Evolutionary conservation across 2,329 filamentous ascomycete genomes (phyloP).

Genomic region (Decorospora gaudefroyi): DNA sequence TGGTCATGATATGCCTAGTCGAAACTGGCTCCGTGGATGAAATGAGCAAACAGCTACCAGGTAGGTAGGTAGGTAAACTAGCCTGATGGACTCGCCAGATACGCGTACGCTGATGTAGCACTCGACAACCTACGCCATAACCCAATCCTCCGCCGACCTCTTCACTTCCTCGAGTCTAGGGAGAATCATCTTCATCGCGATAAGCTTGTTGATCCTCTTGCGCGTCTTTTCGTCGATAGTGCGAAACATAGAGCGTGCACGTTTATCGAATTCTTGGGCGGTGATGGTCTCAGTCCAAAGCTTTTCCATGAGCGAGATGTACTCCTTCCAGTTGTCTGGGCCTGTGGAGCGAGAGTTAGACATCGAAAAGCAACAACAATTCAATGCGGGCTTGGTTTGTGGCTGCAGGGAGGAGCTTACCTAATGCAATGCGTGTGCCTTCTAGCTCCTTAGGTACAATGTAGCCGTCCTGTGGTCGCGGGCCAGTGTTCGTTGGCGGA

Average conservation of each 20-base stretch:
- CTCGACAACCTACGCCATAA: no score
- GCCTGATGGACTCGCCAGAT: no score
- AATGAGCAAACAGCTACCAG: no score
- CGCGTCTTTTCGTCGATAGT: conserved; percentile 3
- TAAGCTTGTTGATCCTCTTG: conserved; percentile 11
- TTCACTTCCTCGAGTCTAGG: conserved; percentile 9
- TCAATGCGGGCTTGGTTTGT: no score
- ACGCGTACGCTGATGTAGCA: no score
- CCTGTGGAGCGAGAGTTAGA: no score
- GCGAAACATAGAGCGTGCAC: conserved; percentile 13
- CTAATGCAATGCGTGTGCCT: conserved; percentile 17
- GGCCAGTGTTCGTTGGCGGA: not conserved
- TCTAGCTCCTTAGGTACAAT: conserved; percentile 13
- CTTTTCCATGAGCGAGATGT: conserved; percentile 16
- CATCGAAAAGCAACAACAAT: not conserved
- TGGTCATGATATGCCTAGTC: no score
- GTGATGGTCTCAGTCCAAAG: conserved; percentile 7
- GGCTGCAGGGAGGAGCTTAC: no score
- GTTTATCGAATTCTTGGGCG: conserved; percentile 3
- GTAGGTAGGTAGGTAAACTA: no score
- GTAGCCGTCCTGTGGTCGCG: conserved; percentile 11
- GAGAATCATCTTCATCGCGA: conserved; percentile 9
- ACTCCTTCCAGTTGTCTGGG: conserved; percentile 22
- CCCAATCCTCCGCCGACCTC: no score
- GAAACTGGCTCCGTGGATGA: no score